Evolutionary conservation across 768 basidiomycete genomes (phyloP), one percentile per base, ranked within the genome.

Genomic region (Russula sp.): DNA sequence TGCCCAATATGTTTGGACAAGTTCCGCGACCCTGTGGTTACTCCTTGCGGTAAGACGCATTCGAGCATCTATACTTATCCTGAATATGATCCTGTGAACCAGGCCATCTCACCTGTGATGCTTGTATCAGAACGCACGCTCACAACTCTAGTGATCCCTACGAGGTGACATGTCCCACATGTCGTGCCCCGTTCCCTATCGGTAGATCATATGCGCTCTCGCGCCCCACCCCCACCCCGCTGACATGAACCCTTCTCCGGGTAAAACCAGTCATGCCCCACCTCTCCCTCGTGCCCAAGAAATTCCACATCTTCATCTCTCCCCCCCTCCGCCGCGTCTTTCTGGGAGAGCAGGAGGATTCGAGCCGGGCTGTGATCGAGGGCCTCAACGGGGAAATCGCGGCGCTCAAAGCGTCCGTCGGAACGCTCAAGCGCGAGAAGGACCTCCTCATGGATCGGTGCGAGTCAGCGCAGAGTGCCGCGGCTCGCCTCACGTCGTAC

Each of bases 1-100:
- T 66, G 65, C 41, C 48, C 63, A 5, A 66, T 66, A 43, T 66
- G 65, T 50, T 52, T 66, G 29, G 65, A 66, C 22, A 50, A 32
- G 39, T 34, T 64, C 49, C 56, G 54, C 10, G 49, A 64, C 16
- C 63, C 65, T 0, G 63, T 66, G 7, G 63, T 47, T 34, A 64
- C 59, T 39, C 65, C 65, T 45, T 64, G 65, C 16, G 65, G 65
- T 61, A 45, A 45, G 63, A 58, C 22, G 9, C 32, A 14, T 36
- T 11, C 34, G 14, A 14, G 14, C 11, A 11, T 2, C 10, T 3
- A n/a, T 22, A 47, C 35, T 6, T 16, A 6, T 32, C 7, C 5
- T 54, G 16, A 50, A 50, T n/a, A 10, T 8, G 6, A 9, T 32
- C n/a, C 25, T 8, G 1, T 20, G 16, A n/a, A 36, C 1, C 22